phyloP scores from a whole-genome alignment of 257 asterid genomes.

The Jacaranda copaia region DNA sequence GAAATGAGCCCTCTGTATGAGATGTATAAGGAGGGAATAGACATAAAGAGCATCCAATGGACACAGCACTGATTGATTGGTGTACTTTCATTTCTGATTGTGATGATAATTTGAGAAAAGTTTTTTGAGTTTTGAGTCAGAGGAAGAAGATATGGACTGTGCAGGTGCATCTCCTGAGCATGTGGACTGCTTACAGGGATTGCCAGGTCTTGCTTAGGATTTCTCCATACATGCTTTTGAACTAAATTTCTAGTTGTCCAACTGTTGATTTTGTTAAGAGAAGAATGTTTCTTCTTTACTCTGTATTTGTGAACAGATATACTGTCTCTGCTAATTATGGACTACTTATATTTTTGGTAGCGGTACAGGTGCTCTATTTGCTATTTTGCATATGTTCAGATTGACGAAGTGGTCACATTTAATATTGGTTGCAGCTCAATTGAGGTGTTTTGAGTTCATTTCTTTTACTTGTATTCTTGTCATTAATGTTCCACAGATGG shows the following conservation, averaged over 20 bases:
- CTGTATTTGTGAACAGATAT: neutral
- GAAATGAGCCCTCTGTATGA: neutral
- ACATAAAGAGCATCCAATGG: neutral
- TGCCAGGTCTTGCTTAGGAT: neutral
- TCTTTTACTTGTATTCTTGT: neutral
- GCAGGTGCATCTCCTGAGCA: neutral
- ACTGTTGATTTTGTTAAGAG: neutral
- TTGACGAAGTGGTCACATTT: neutral
- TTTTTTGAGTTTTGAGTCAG: neutral
- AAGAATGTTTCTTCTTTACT: neutral
- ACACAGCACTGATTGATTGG: neutral
- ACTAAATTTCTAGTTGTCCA: neutral
- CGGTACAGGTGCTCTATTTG: neutral
- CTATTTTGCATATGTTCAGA: neutral
- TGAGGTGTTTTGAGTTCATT: too few species aligned
- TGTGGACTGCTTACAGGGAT: neutral
- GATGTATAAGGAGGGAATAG: conserved; percentile 5
- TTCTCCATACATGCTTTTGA: neutral
- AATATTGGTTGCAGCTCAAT: neutral
- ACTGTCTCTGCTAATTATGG: neutral
- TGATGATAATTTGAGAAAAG: neutral
- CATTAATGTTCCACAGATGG: neutral
- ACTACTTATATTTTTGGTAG: neutral
- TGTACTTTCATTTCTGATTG: neutral
- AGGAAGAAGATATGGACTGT: too few species aligned